Evolutionary conservation across 352 stramenopile genomes (phyloP).

Genomic region (Phytophthora cajani): DNA sequence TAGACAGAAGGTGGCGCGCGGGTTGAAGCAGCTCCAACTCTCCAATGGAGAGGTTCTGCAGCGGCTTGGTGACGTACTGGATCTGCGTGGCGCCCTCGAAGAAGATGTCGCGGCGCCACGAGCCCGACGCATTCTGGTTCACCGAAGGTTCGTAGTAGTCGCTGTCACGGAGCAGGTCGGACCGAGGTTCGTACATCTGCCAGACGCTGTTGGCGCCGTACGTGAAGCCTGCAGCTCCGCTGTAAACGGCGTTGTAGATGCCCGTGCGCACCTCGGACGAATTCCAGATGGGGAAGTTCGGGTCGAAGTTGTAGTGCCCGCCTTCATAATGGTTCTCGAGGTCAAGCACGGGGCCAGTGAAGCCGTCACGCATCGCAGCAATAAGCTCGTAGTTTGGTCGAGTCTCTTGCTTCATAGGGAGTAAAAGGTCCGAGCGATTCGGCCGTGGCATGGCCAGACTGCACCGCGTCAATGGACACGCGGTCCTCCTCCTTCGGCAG

Average conservation of each 20-base stretch:
- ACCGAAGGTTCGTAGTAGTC: constrained; percentile 25
- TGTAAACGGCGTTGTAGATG: constrained; percentile 28
- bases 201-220: constrained; percentile 33
- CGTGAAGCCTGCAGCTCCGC: constrained; percentile 27
- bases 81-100: constrained; percentile 21
- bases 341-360: constrained; percentile 26
- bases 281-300: constrained; percentile 15
- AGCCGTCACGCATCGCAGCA: constrained; percentile 13
- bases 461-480: constrained; percentile 25
- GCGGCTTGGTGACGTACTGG: constrained; percentile 26
- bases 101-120: constrained; percentile 26
- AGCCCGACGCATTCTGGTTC: constrained; percentile 25
- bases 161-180: constrained; percentile 14
- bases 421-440: constrained; percentile 5
- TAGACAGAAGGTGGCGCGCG: background rate
- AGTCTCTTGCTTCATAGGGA: constrained; percentile 4
- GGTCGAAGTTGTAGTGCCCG: constrained; percentile 22
- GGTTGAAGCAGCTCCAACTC: constrained; percentile 22
- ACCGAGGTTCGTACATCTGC: constrained; percentile 31
- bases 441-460: constrained; percentile 19
- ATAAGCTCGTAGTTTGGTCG: constrained; percentile 32
- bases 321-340: constrained; percentile 36
- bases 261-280: constrained; percentile 26
- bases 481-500: constrained; percentile 15
- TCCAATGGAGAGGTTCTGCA: constrained; percentile 7